Percentiles rank a stretch among this genome's conserved stretches.
Conservation (phyloP, 257 asterid genomes). For the Nicotiana sylvestris region DNA sequence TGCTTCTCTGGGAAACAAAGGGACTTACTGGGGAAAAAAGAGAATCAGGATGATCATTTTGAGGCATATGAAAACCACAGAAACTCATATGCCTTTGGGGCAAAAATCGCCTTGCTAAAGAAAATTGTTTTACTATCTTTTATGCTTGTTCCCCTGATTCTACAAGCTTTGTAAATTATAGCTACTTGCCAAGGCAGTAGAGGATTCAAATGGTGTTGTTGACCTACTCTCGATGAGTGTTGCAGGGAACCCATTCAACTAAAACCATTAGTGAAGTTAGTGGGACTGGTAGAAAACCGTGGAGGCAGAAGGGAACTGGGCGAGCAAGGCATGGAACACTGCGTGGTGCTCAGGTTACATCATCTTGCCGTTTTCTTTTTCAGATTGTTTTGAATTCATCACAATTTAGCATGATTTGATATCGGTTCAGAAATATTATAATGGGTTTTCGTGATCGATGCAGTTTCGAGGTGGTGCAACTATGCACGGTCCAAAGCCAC, state of each 20-base stretch:
- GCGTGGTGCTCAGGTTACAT: slow-evolving; percentile 77
- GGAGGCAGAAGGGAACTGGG: slow-evolving; percentile 87
- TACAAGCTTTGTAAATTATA: background rate
- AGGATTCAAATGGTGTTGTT: background rate
- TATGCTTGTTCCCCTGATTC: background rate
- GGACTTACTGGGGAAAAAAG: background rate
- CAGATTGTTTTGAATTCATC: background rate
- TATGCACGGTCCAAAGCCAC: slow-evolving; percentile 98
- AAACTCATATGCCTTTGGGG: background rate
- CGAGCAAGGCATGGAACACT: slow-evolving; percentile 88
- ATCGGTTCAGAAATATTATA: background rate
- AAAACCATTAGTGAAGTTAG: slow-evolving; percentile 92
- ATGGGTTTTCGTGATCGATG: slow-evolving; percentile 15
- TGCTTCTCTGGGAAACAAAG: background rate
- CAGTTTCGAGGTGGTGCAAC: slow-evolving; percentile 86
- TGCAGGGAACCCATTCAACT: slow-evolving; percentile 91
- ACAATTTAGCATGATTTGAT: background rate
- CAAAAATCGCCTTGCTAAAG: background rate
- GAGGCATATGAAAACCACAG: background rate
- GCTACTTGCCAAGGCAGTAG: background rate
- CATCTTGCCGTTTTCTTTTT: background rate
- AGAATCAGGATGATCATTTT: background rate
- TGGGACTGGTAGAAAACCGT: slow-evolving; percentile 95
- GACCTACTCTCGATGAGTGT: background rate
- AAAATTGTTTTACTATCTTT: background rate